Base-by-base conservation (phyloP, 805 yeast species). In the Suhomyces pyralidae region DNA sequence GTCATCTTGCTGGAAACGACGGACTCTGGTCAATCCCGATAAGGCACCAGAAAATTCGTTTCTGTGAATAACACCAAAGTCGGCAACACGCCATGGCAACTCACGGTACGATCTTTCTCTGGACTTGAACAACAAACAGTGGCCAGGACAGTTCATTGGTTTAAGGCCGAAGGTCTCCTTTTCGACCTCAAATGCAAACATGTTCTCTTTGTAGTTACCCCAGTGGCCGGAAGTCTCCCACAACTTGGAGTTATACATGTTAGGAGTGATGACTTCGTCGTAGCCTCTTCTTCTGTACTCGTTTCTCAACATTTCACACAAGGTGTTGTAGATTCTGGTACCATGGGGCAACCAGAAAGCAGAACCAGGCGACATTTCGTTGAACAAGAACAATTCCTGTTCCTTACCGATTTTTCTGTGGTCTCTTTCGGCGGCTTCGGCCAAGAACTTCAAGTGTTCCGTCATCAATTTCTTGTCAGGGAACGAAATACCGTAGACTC, bases 161-260 rank as follows among this genome's bases (percentile, higher is more conserved):
- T 93, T 93, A 65, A 94, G 82, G 64, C 97, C 99, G 66, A 79
- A 94, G 38, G 82, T 82, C 73, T 94, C 99, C 81, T 94, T 94
- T 76, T 94, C 99, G 59, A 93, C 96, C 51, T 92, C 97, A 64
- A 94, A 90, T 9, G 96, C 79, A 69, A 94, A 94, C 99, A 94
- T 94, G 73, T 94, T 90, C 70, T 94, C 99, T 70, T 90, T 87
- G 76, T 94, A 94, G 77, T 94, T 94, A 45, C 81, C 96, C 99
- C 98, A 94, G 74, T 94, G 99, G 60, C 99, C 99, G 10, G 98
- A 92, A 51, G 94, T 88, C 78, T 93, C 96, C 99, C 99, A 94
- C 65, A 94, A 81, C 74, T 93, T 93, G 56, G 97, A 77, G 78
- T 92, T 93, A 83, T 83, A 94, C 98, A 94, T 94, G 79, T 94